Percentiles rank a stretch among this genome's conserved stretches.
Conservation (phyloP, 139 green algal species). For the Volvox africanus region DNA sequence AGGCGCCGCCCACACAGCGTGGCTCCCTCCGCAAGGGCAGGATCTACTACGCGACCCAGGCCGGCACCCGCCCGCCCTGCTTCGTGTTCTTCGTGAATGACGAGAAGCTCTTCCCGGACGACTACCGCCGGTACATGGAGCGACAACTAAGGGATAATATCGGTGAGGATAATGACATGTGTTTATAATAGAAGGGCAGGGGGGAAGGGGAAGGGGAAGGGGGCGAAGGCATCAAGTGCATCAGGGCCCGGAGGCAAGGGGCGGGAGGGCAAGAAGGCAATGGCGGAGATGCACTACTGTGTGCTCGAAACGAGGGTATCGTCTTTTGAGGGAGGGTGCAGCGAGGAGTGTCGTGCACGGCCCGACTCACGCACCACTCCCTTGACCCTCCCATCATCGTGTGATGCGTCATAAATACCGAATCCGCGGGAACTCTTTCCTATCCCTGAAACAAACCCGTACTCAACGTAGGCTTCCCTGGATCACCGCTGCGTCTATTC, state of each 20-base stretch:
- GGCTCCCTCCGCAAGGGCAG: conserved; percentile 70
- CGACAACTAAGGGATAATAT: conserved; percentile 87
- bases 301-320: too few species aligned
- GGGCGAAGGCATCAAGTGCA: too few species aligned
- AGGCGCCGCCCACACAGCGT: conserved; percentile 73
- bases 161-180: background rate
- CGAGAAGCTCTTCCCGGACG: conserved; percentile 86
- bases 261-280: too few species aligned
- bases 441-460: too few species aligned
- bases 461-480: conserved; percentile 75
- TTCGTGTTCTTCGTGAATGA: conserved; percentile 99
- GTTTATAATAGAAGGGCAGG: background rate
- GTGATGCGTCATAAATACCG: too few species aligned
- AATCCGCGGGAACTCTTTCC: too few species aligned
- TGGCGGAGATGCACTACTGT: too few species aligned
- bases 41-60: conserved; percentile 97
- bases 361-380: too few species aligned
- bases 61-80: conserved; percentile 84
- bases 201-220: background rate
- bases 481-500: conserved; percentile 87
- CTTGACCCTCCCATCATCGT: too few species aligned
- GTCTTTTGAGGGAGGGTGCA: too few species aligned
- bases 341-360: too few species aligned
- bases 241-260: background rate
- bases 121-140: conserved; percentile 90